These are phyloP conservation scores for Coprinopsis sp. DNA, from an alignment of 768 basidiomycete species.

Conservation along the genomic window DNA sequence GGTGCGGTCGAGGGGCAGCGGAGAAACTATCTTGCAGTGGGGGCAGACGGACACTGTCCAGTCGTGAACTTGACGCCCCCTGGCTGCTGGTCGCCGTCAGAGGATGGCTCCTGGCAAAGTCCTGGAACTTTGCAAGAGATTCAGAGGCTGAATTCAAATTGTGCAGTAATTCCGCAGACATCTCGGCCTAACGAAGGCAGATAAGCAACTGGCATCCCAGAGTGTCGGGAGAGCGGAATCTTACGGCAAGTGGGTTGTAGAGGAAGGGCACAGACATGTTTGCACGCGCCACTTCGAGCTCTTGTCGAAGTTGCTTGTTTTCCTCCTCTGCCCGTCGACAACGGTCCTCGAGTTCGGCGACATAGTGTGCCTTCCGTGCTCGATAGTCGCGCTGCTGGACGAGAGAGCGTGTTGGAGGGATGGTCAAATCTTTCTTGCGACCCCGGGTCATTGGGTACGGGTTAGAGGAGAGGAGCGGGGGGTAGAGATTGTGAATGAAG, in stretches of 20 bases:
- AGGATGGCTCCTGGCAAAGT: constrained; percentile 28
- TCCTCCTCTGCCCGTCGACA: constrained; percentile 52
- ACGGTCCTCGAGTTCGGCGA: constrained; percentile 52
- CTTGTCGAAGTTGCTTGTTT: constrained; percentile 43
- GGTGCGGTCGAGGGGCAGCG: constrained; percentile 21
- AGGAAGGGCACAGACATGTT: constrained; percentile 28
- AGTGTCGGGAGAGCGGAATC: constrained; percentile 7
- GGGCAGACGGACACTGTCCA: constrained; percentile 10
- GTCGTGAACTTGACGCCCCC: constrained; percentile 8
- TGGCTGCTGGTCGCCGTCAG: constrained; percentile 6
- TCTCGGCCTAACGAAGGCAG: constrained; percentile 37
- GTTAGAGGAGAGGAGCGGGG: constrained; percentile 1
- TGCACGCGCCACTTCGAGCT: constrained; percentile 41
- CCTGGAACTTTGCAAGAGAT: constrained; percentile 52
- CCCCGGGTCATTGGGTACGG: constrained; percentile 52
- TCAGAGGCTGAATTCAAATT: constrained; percentile 40
- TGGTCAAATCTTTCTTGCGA: constrained; percentile 60
- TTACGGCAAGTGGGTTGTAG: constrained; percentile 29
- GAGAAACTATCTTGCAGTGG: constrained; percentile 9
- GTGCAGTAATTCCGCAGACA: constrained; percentile 48
- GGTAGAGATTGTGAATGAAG: too few species aligned
- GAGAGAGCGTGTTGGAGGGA: constrained; percentile 53
- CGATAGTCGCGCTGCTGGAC: constrained; percentile 64
- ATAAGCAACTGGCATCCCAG: constrained; percentile 1
- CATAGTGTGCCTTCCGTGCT: constrained; percentile 53